Evolutionary conservation across 1,284 basidiomycete genomes (phyloP).

Genomic region (Veloporphyrellus conicus): DNA sequence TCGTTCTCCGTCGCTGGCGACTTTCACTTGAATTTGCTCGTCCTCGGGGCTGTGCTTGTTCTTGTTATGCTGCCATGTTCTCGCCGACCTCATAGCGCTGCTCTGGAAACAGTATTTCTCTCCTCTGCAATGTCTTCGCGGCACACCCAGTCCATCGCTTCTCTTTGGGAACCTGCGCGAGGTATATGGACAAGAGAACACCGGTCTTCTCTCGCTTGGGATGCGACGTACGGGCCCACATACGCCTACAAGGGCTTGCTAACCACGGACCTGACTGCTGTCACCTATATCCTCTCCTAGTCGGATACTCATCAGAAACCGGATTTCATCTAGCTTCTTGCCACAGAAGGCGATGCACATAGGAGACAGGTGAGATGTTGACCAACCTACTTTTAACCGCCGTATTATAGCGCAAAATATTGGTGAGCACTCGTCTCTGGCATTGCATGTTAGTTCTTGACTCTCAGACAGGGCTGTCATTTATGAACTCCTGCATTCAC

Average conservation of each 20-base stretch:
- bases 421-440: slow-evolving; percentile 21
- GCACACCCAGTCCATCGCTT: slow-evolving; percentile 40
- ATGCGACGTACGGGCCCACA: slow-evolving; percentile 44
- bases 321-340: slow-evolving; percentile 52
- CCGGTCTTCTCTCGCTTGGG: slow-evolving; percentile 48
- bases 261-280: slow-evolving; percentile 56
- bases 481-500: slow-evolving; percentile 56
- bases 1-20: not conserved
- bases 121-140: slow-evolving; percentile 37
- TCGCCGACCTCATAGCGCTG: slow-evolving; percentile 35
- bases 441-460: not conserved
- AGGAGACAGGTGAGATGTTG: slow-evolving; percentile 42
- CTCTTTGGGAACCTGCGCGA: slow-evolving; percentile 54
- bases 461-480: not conserved
- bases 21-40: not conserved
- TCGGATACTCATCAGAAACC: slow-evolving; percentile 67
- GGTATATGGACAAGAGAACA: slow-evolving; percentile 58
- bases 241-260: slow-evolving; percentile 58
- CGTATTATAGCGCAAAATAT: slow-evolving; percentile 38
- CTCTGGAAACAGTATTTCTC: slow-evolving; percentile 36
- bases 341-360: slow-evolving; percentile 52
- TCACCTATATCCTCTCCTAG: slow-evolving; percentile 57
- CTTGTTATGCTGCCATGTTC: slow-evolving; percentile 13
- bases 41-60: slow-evolving; percentile 2
- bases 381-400: not conserved